A percentile compares a stretch with the other conserved stretches of the same genome.
Evolutionary conservation across 2,329 filamentous ascomycete species (phyloP).

Genomic region (Trichoderma sp.): DNA sequence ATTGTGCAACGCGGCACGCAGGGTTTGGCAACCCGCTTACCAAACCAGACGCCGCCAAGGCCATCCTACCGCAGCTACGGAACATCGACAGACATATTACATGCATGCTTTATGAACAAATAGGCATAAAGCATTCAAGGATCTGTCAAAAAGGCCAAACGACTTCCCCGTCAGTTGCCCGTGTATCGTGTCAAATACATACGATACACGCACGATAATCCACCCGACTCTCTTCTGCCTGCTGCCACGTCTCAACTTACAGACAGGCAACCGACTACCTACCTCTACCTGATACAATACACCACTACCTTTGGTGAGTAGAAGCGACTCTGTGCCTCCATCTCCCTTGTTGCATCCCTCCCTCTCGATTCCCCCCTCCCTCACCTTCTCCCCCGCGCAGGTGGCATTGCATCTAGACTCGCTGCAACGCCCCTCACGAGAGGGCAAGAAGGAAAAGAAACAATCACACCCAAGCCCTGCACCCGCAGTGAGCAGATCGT

Average conservation of each 20-base stretch:
- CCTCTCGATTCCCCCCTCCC: background rate
- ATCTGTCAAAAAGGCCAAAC: background rate
- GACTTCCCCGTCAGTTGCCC: background rate
- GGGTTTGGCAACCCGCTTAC: conserved; percentile 13
- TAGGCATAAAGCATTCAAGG: background rate
- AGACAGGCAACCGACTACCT: background rate
- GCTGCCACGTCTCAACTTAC: background rate
- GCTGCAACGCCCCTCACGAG: conserved; percentile 10
- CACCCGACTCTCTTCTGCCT: background rate
- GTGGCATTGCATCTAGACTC: conserved; percentile 12
- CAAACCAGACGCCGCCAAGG: conserved; percentile 9
- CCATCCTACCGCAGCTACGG: conserved; percentile 14
- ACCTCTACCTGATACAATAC: background rate
- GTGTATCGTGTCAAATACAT: background rate
- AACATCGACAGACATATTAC: conserved; percentile 8
- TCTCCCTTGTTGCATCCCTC: conserved; percentile 3
- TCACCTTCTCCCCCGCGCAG: conserved; percentile 7
- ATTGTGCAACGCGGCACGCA: conserved; percentile 14
- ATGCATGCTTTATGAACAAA: conserved; percentile 6
- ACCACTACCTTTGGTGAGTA: background rate
- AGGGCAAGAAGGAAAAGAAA: background rate
- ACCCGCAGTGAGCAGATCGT: conserved; percentile 5
- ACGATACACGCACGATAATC: background rate
- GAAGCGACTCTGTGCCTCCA: background rate
- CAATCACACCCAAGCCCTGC: background rate